A percentile compares a stretch with the other conserved stretches of the same genome.
These are phyloP conservation scores for Pseudonectria foliicola DNA, from an alignment of 2,329 filamentous ascomycete genomes.

Conservation along the genomic window DNA sequence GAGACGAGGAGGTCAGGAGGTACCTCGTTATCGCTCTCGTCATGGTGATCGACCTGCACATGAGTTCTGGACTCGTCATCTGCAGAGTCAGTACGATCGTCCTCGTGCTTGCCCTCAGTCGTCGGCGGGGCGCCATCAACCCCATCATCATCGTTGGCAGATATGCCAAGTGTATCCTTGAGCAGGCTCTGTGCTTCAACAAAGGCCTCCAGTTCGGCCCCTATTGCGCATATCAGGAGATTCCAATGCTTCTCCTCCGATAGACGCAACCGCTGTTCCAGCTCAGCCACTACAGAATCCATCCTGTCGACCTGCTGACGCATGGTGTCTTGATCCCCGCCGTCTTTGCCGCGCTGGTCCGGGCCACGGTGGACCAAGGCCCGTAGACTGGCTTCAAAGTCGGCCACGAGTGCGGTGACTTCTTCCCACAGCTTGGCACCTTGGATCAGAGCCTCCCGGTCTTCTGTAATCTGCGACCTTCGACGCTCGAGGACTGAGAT, in stretches of 20 bases:
- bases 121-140: conserved; percentile 4
- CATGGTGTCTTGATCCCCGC: conserved; percentile 31
- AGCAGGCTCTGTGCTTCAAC: conserved; percentile 53
- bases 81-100: background rate
- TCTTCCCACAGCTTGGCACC: conserved; percentile 62
- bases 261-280: conserved; percentile 46
- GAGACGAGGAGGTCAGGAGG: conserved; percentile 34
- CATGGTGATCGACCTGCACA: conserved; percentile 5
- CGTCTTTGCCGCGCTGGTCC: conserved; percentile 24
- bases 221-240: conserved; percentile 66
- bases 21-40: conserved; percentile 36
- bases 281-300: conserved; percentile 43
- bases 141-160: conserved; percentile 3
- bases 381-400: conserved; percentile 60
- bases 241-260: conserved; percentile 64
- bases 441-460: conserved; percentile 59
- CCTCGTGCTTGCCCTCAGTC: conserved; percentile 1
- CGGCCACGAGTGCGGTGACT: conserved; percentile 49
- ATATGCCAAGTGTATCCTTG: conserved; percentile 11
- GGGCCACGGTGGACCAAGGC: conserved; percentile 38
- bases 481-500: conserved; percentile 47
- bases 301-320: conserved; percentile 47
- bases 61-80: conserved; percentile 5
- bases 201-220: conserved; percentile 65
- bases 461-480: conserved; percentile 49